phyloP scores from a whole-genome alignment of 2,329 filamentous ascomycete genomes.

The Cladosporium sp. region DNA sequence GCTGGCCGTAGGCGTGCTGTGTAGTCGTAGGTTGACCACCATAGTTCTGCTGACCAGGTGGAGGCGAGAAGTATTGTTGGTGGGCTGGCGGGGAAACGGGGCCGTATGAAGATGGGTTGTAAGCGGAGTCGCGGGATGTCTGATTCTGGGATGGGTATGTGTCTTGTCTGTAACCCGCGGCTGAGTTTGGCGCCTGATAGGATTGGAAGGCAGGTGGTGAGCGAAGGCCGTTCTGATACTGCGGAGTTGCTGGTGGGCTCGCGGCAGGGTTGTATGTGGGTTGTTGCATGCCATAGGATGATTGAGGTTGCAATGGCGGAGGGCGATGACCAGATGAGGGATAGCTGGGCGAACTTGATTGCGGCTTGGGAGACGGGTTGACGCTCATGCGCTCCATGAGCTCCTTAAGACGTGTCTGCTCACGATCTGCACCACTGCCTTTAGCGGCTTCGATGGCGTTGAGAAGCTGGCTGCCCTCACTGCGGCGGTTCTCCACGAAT shows the following conservation, averaged over 20 bases:
- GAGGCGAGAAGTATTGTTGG: constrained; percentile 52
- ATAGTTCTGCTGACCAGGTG: constrained; percentile 36
- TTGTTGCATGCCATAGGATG: constrained; percentile 38
- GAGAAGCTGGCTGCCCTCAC: constrained; percentile 85
- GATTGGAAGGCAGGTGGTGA: neutral
- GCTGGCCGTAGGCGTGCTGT: constrained; percentile 54
- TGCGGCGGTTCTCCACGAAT: constrained; percentile 90
- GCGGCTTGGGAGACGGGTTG: constrained; percentile 47
- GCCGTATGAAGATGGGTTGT: constrained; percentile 46
- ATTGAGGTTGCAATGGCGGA: constrained; percentile 39
- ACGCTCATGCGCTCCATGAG: constrained; percentile 96
- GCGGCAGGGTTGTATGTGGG: constrained; percentile 50
- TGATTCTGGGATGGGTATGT: constrained; percentile 13
- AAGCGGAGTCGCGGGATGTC: constrained; percentile 21
- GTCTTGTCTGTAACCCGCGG: constrained; percentile 2
- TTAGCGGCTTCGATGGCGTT: constrained; percentile 81
- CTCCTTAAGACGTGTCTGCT: constrained; percentile 78
- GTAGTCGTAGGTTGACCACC: constrained; percentile 48
- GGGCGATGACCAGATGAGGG: constrained; percentile 36
- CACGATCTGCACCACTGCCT: constrained; percentile 67
- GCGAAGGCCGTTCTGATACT: constrained; percentile 30
- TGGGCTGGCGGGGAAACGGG: constrained; percentile 52
- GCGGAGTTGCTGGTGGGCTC: constrained; percentile 44
- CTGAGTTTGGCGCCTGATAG: constrained; percentile 11
- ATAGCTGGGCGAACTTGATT: constrained; percentile 37